Evolutionary conservation across 2,329 filamentous ascomycete species (phyloP), one percentile per base, ranked within the genome.

Genomic region (Fusarium neocosmosporiellum): DNA sequence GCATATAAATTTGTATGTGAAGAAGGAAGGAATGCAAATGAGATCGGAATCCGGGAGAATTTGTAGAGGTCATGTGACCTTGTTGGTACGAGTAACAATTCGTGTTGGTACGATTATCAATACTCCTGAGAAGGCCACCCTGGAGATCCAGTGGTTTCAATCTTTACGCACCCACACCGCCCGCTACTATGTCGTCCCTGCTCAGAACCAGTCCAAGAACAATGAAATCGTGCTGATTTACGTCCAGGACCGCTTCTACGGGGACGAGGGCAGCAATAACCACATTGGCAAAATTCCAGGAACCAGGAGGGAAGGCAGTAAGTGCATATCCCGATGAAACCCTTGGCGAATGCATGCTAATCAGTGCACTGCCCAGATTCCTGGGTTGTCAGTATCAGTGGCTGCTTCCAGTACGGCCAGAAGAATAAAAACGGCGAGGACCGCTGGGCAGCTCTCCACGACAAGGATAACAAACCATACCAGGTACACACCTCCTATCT

Each of bases 331-430:
- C 9, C 11, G 5, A 18, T 39, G 8, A 31, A 22, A 16, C 4
- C 9, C 27, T 18, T 36, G 20, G 20, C 13, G 20, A 46, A 24
- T 13, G 7, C 8, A 16, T 16, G 20, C 2, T 63, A 18, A 60
- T 8, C 9, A 8, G 18, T 14, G 41, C 22, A 46, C 7, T 24
- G 10, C 6, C 0, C 14, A 75, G 73, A 27, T n/a, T n/a, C 13
- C 2, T 73, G 59, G 48, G 24, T 75, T 4, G 61, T 75, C 3
- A 46, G 1, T 1, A 71, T 75, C 18, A 66, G 0, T 16, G 72
- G 75, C 8, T 54, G 43, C 0, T 75, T 75, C 50, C 73, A 75
- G 43, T 75, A 75, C 5, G 73, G 73, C 3, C 46, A 75, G 70
- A 73, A 67, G 63, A 75, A 67, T 50, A 66, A 48, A 16, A 59